phyloP scores from a whole-genome alignment of 805 yeast species.

The Kluyveromyces nonfermentans region DNA sequence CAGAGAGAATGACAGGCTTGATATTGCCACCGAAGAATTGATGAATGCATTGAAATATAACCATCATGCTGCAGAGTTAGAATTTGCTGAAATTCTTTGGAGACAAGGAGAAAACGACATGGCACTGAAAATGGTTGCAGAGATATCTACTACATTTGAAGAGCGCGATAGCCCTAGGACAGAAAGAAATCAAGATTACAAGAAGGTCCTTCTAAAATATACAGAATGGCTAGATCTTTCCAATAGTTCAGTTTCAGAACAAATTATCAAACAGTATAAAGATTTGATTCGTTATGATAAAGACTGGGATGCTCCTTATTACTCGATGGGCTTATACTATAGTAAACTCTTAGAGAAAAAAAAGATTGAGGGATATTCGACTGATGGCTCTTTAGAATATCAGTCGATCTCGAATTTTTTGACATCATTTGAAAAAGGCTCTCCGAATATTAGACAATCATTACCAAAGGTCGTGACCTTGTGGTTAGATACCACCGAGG shows the following conservation, averaged over 20 bases:
- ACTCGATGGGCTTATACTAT: slow-evolving; percentile 69
- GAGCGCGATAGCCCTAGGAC: slow-evolving; percentile 4
- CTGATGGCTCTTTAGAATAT: slow-evolving; percentile 23
- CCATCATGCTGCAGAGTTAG: slow-evolving; percentile 47
- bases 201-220: slow-evolving; percentile 55
- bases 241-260: slow-evolving; percentile 69
- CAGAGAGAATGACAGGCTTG: slow-evolving; percentile 57
- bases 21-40: slow-evolving; percentile 62
- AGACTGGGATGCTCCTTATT: slow-evolving; percentile 71
- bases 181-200: slow-evolving; percentile 21
- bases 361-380: slow-evolving; percentile 29
- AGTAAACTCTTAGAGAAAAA: slow-evolving; percentile 69
- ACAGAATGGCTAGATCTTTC: slow-evolving; percentile 85
- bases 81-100: slow-evolving; percentile 80
- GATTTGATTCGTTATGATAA: slow-evolving; percentile 46
- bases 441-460: slow-evolving; percentile 66
- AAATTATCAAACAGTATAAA: slow-evolving; percentile 60
- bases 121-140: slow-evolving; percentile 58
- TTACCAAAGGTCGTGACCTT: slow-evolving; percentile 82
- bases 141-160: slow-evolving; percentile 19
- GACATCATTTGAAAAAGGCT: slow-evolving; percentile 30
- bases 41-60: slow-evolving; percentile 34
- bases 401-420: slow-evolving; percentile 25
- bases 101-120: slow-evolving; percentile 78
- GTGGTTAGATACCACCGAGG: slow-evolving; percentile 71